Conservation (phyloP, 73 alveolate species). For the Tetrahymena thermophila region DNA sequence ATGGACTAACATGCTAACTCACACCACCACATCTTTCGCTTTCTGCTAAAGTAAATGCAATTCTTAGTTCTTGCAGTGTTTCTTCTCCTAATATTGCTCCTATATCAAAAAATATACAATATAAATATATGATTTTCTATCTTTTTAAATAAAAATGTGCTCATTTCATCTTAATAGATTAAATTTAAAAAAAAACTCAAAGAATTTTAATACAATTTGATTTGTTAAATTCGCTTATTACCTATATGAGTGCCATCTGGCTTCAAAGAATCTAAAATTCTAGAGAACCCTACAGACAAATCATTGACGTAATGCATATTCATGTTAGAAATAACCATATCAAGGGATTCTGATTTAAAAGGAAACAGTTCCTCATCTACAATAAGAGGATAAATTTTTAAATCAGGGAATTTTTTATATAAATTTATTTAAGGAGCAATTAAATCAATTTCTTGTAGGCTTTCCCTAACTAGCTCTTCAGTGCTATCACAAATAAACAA, state of each 20-base stretch:
- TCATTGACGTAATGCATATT: constrained; percentile 49
- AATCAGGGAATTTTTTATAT: not conserved
- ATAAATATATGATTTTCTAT: not conserved
- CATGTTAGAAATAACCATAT: constrained; percentile 42
- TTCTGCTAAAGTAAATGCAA: constrained; percentile 47
- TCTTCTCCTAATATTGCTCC: constrained; percentile 52
- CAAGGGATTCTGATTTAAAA: constrained; percentile 17
- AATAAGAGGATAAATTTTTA: not conserved
- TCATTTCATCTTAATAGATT: too few species aligned
- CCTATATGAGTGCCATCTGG: constrained; percentile 45
- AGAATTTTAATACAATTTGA: not conserved
- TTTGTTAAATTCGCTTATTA: not conserved
- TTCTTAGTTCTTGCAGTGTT: constrained; percentile 45
- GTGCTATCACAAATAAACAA: not conserved
- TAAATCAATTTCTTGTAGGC: not conserved
- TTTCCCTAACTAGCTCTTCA: not conserved
- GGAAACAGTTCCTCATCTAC: constrained; percentile 41
- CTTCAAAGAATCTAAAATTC: constrained; percentile 21
- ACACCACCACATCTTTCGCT: constrained; percentile 59
- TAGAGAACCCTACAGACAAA: constrained; percentile 20
- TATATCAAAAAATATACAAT: not conserved
- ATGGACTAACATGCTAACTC: constrained; percentile 50
- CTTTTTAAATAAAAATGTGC: too few species aligned
- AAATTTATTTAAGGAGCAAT: not conserved
- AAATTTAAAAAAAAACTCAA: not conserved